Percentiles rank a stretch among this genome's conserved stretches.
phyloP scores from a whole-genome alignment of 2,329 filamentous ascomycete species.

The Byssoonygena ceratinophila region DNA sequence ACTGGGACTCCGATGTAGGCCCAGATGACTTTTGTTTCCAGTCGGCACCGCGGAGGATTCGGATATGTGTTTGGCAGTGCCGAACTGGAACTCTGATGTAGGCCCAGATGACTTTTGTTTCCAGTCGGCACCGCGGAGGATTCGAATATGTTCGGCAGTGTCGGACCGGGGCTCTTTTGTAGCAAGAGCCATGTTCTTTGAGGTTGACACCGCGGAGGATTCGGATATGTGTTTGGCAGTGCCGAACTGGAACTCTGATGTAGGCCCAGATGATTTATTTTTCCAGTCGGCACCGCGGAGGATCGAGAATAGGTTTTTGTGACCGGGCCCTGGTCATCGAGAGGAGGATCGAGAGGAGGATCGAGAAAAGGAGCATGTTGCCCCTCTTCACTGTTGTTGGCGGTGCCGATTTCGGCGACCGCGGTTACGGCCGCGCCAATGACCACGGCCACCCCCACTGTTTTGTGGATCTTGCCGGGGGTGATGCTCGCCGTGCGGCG shows the following conservation, averaged over 20 bases:
- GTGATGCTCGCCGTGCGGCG: too few species aligned
- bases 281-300: too few species aligned
- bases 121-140: not conserved
- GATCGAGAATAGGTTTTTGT: too few species aligned
- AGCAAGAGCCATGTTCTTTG: not conserved
- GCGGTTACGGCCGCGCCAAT: too few species aligned
- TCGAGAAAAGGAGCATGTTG: not conserved
- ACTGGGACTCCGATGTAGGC: not conserved
- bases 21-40: not conserved
- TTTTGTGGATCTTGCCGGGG: too few species aligned
- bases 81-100: not conserved
- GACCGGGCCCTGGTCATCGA: too few species aligned
- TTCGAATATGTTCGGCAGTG: not conserved
- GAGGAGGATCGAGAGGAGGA: not conserved
- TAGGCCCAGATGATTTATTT: too few species aligned
- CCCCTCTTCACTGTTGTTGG: not conserved
- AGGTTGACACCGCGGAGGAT: not conserved
- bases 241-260: too few species aligned
- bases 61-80: not conserved
- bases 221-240: too few species aligned
- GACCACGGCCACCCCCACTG: too few species aligned
- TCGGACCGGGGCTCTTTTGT: not conserved
- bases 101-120: not conserved
- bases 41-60: not conserved
- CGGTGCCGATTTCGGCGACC: not conserved